Percentiles rank a stretch among this genome's conserved stretches.
These are phyloP conservation scores for Funneliformis geosporum DNA, from an alignment of 192 early-diverging fungal genomes.

Conservation along the genomic window DNA sequence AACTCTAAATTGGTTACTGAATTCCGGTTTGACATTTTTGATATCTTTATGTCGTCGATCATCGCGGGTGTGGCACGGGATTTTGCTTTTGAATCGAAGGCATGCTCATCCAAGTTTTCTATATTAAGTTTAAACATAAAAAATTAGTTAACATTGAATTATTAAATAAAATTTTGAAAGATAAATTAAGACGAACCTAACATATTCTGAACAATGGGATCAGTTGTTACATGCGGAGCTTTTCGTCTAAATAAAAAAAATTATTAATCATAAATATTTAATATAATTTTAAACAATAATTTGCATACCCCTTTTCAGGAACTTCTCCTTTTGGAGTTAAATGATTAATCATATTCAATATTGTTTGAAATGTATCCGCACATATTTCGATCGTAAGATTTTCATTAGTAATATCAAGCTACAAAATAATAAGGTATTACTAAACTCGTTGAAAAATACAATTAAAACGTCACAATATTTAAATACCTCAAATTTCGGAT, in stretches of 20 bases:
- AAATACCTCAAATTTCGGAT: conserved; percentile 38
- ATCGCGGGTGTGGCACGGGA: neutral
- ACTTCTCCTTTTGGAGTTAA: conserved; percentile 35
- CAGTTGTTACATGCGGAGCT: conserved; percentile 17
- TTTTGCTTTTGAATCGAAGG: too few relatives aligned
- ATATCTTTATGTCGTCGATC: too few relatives aligned
- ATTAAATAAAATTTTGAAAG: neutral
- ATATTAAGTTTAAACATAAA: conserved; percentile 3
- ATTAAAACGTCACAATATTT: neutral
- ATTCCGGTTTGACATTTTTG: conserved; percentile 10
- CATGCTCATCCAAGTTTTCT: conserved; percentile 55
- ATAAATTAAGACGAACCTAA: neutral
- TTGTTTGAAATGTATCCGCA: conserved; percentile 65
- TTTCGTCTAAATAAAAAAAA: neutral
- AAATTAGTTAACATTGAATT: too few relatives aligned
- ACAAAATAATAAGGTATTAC: conserved; percentile 11
- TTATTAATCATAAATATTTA: too few relatives aligned
- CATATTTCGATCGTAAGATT: conserved; percentile 64
- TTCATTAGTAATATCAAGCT: conserved; percentile 60
- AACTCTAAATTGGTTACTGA: conserved; percentile 38
- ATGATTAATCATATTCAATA: conserved; percentile 54
- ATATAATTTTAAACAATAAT: too few relatives aligned
- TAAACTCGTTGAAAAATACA: neutral
- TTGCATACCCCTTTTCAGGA: conserved; percentile 33
- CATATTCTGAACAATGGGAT: neutral